phyloP scores from a whole-genome alignment of 805 yeast genomes.

The Kluyveromyces lactis region DNA sequence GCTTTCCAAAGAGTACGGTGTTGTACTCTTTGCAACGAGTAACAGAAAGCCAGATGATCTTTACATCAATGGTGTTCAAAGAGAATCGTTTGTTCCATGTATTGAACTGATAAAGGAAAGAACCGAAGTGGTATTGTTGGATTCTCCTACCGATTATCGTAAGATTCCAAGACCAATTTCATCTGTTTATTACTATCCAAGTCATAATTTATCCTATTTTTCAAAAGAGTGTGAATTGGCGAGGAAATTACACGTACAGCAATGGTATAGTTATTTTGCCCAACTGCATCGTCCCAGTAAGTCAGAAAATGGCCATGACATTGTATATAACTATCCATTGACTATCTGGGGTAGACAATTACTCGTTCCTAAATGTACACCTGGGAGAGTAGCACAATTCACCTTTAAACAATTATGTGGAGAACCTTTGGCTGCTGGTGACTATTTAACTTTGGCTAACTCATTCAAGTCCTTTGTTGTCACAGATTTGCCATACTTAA shows the following conservation, averaged over 20 bases:
- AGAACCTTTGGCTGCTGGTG: conserved; percentile 84
- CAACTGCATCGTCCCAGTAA: conserved; percentile 38
- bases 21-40: conserved; percentile 85
- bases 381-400: conserved; percentile 82
- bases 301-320: conserved; percentile 19
- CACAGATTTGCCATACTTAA: conserved; percentile 85
- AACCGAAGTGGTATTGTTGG: conserved; percentile 69
- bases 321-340: conserved; percentile 25
- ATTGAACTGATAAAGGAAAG: conserved; percentile 67
- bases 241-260: conserved; percentile 53
- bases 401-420: conserved; percentile 85
- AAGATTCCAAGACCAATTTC: conserved; percentile 78
- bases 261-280: conserved; percentile 76
- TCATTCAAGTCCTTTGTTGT: conserved; percentile 72
- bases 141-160: conserved; percentile 92
- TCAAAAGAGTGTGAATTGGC: conserved; percentile 42
- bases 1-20: conserved; percentile 70
- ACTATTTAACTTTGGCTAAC: conserved; percentile 75
- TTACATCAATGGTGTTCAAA: conserved; percentile 88
- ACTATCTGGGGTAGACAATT: conserved; percentile 87
- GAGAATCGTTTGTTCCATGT: conserved; percentile 88
- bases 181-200: conserved; percentile 69
- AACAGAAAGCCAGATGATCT: conserved; percentile 92
- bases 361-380: conserved; percentile 64
- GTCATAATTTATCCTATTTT: conserved; percentile 47